Evolutionary conservation across 768 basidiomycete genomes (phyloP).

Genomic region (Solioccasus polychromus): DNA sequence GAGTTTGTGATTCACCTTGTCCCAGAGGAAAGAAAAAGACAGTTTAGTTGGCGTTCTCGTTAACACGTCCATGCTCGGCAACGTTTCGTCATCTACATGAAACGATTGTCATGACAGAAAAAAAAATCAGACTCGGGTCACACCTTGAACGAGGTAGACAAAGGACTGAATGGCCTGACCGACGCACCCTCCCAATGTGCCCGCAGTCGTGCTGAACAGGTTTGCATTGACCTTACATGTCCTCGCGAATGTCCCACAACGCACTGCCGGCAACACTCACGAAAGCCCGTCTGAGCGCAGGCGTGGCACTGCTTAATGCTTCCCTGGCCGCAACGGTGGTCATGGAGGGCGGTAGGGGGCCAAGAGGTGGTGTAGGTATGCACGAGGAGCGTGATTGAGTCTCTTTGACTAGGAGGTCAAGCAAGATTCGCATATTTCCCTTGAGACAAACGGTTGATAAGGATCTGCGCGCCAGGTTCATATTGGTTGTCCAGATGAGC

Average conservation of each 20-base stretch:
- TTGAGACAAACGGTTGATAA: too few relatives aligned
- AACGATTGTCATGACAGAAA: too few relatives aligned
- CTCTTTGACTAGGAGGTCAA: constrained; percentile 70
- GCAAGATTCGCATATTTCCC: too few relatives aligned
- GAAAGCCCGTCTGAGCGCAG: constrained; percentile 56
- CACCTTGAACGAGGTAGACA: too few relatives aligned
- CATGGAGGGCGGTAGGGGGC: constrained; percentile 43
- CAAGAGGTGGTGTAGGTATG: constrained; percentile 53
- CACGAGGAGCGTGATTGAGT: constrained; percentile 52
- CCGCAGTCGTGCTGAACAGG: constrained; percentile 54
- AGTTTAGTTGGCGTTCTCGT: constrained; percentile 58
- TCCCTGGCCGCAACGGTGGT: constrained; percentile 62
- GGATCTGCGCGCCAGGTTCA: too few relatives aligned
- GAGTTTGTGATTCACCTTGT: constrained; percentile 80
- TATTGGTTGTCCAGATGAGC: too few relatives aligned
- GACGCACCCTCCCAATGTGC: constrained; percentile 84
- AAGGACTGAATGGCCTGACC: constrained; percentile 65
- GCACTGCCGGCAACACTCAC: constrained; percentile 59
- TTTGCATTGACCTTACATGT: constrained; percentile 48
- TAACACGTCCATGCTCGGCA: constrained; percentile 44
- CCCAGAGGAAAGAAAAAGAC: constrained; percentile 84
- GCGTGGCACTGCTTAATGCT: constrained; percentile 66
- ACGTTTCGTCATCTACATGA: constrained; percentile 50
- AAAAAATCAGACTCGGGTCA: constrained; percentile 48
- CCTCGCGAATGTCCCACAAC: constrained; percentile 47